These are phyloP conservation scores for Trichoderma guizhouense DNA, from an alignment of 2,329 filamentous ascomycete genomes.

Conservation along the genomic window DNA sequence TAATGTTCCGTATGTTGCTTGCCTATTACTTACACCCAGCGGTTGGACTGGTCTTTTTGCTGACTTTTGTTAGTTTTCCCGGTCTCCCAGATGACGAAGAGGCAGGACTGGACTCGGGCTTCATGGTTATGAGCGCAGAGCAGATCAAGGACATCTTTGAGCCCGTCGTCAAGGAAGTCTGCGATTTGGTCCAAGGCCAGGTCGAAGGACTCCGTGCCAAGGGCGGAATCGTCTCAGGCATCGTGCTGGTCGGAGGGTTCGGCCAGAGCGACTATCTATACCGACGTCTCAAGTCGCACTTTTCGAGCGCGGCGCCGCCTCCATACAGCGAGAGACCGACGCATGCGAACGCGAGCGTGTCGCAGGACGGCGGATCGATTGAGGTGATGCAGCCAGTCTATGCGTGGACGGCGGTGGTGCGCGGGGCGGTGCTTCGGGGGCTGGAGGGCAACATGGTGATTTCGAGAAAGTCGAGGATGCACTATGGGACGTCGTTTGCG, in stretches of 20 bases:
- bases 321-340: constrained; percentile 69
- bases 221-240: constrained; percentile 64
- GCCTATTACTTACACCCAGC: not conserved
- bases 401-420: constrained; percentile 76
- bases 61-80: constrained; percentile 53
- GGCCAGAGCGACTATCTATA: constrained; percentile 77
- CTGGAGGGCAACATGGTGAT: constrained; percentile 78
- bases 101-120: constrained; percentile 70
- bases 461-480: constrained; percentile 68
- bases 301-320: constrained; percentile 55
- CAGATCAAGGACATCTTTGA: constrained; percentile 73
- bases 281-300: constrained; percentile 65
- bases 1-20: constrained; percentile 61
- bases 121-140: constrained; percentile 66
- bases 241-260: constrained; percentile 78
- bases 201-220: constrained; percentile 60
- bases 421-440: constrained; percentile 71
- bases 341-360: constrained; percentile 50
- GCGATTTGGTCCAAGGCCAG: constrained; percentile 65
- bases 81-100: constrained; percentile 74
- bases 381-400: constrained; percentile 81
- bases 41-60: not conserved
- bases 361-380: constrained; percentile 55
- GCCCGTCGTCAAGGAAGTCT: constrained; percentile 69
- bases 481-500: constrained; percentile 78